Evolutionary conservation across 169 alveolate genomes (phyloP), one percentile per base, ranked within the genome.

Genomic region (Cryptosporidium tyzzeri): DNA sequence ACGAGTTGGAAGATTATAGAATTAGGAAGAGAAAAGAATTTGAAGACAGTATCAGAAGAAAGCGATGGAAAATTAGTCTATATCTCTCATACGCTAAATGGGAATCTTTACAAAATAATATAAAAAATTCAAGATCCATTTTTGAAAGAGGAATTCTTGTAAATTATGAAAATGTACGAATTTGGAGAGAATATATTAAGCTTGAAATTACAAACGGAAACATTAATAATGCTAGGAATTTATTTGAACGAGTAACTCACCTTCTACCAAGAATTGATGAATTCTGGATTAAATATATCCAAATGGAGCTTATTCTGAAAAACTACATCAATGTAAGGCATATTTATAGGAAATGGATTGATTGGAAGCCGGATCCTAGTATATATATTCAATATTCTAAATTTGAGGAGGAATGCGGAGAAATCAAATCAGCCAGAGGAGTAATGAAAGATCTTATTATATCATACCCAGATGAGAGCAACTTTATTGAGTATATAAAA

Each of bases 281-380:
- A 89, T 98, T 98, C 91, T 98, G 99, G 99, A 94, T 93, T 84
- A 98, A 98, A 84, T 98, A 98, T 96, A 97, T 99, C 48, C 99
- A 97, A 87, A 96, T 98, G 98, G 99, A 98, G 92, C 99, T 98
- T 91, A 94, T 97, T 69, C 95, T 98, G 29, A 98, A 99, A 37
- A 97, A 98, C 93, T 98, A 96, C 93, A 95, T 97, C 33, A 98
- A 97, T 37, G 98, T 98, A 0, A 93, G 99, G 65, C 95, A 95
- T 73, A 96, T 97, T 3, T 97, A 95, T 92, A 97, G 97, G 69
- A 92, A 93, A 70, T 98, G 99, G 99, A 96, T 98, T 98, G 97
- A 97, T 55, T 97, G 99, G 99, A 96, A 96, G 41, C 99, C 99
- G 9, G 96, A 93, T 70, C 98, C 97, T 85, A 95, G 95, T 18